phyloP scores from a whole-genome alignment of 2,329 filamentous ascomycete species.

The Colletotrichum australisinense region DNA sequence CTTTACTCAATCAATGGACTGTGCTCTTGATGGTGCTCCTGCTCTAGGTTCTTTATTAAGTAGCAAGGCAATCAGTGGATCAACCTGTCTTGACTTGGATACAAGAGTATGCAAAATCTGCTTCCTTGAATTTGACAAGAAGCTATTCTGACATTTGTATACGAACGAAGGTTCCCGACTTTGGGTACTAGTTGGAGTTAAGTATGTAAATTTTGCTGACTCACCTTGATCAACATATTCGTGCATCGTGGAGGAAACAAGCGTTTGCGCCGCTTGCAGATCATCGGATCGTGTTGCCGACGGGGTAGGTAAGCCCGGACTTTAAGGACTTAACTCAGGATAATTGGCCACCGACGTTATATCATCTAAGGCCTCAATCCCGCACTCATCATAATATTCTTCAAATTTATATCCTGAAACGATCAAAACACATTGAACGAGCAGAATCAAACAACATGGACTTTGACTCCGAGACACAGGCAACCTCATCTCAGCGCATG shows the following conservation, averaged over 20 bases:
- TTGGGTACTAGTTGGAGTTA: not conserved
- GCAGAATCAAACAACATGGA: slow-evolving; percentile 9
- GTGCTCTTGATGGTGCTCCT: too few relatives aligned
- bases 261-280: not conserved
- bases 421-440: not conserved
- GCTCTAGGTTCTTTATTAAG: too few relatives aligned
- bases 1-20: too few relatives aligned
- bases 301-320: not conserved
- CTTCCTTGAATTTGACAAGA: not conserved
- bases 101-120: not conserved
- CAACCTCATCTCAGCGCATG: slow-evolving; percentile 42
- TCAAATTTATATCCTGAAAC: not conserved
- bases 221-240: not conserved
- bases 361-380: not conserved
- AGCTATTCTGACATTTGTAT: not conserved
- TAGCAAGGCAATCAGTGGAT: too few relatives aligned
- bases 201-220: not conserved
- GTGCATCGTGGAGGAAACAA: not conserved
- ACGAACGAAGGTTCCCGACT: not conserved
- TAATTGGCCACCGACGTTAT: not conserved
- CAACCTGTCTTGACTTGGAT: too few relatives aligned
- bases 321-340: not conserved
- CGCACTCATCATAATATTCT: not conserved
- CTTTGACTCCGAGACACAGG: slow-evolving; percentile 37
- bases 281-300: not conserved